phyloP scores from a whole-genome alignment of 2,329 filamentous ascomycete genomes.

The Monosporascus sp. region DNA sequence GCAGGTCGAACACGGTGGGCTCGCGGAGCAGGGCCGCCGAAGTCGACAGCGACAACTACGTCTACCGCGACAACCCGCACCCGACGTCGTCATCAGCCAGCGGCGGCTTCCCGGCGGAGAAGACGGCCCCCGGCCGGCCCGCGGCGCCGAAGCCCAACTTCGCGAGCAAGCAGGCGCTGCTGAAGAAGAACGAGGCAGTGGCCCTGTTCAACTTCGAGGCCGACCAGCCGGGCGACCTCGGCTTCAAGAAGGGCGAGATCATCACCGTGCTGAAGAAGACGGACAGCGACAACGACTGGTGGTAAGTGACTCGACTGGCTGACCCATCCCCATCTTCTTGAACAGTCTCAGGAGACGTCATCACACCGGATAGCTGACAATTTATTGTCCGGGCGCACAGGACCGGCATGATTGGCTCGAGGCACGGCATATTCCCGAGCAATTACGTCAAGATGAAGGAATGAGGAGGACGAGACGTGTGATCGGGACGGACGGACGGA shows the following conservation, averaged over 20 bases:
- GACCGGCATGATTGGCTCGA: conserved; percentile 83
- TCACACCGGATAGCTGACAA: background rate
- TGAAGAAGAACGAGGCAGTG: conserved; percentile 75
- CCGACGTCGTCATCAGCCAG: conserved; percentile 36
- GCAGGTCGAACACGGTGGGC: conserved; percentile 48
- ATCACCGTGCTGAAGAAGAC: conserved; percentile 95
- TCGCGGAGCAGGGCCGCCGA: conserved; percentile 18
- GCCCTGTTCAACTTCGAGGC: conserved; percentile 93
- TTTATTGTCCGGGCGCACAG: conserved; percentile 30
- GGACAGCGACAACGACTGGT: conserved; percentile 93
- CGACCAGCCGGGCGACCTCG: conserved; percentile 86
- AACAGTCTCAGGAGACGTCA: too few relatives aligned
- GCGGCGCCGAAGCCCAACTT: conserved; percentile 89
- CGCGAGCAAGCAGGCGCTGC: conserved; percentile 47
- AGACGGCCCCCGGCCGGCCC: conserved; percentile 62
- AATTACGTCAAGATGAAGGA: conserved; percentile 65
- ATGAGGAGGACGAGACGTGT: conserved; percentile 5
- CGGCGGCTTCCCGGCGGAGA: conserved; percentile 45
- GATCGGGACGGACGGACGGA: too few relatives aligned
- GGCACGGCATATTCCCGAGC: conserved; percentile 90
- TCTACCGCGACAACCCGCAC: conserved; percentile 26
- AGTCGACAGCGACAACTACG: conserved; percentile 42
- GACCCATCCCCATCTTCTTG: background rate
- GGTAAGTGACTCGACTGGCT: conserved; percentile 47
- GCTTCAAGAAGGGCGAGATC: conserved; percentile 95